Conservation (phyloP, 371 early-diverging fungal species). For the Massospora cicadina region DNA sequence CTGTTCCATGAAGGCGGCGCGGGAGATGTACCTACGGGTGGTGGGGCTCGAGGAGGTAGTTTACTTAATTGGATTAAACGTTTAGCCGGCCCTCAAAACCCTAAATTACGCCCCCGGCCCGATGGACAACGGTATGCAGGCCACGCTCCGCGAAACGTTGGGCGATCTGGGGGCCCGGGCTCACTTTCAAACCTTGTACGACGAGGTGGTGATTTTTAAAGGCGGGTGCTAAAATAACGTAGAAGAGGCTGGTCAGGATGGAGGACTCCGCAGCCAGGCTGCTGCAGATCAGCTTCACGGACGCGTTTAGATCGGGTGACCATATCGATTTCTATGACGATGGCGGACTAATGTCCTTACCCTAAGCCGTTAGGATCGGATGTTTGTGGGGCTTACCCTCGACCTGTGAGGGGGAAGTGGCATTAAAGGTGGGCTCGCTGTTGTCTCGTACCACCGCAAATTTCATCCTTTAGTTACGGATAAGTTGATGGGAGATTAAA, state of each 20-base stretch:
- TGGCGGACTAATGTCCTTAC: too few relatives aligned
- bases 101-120: constrained; percentile 89
- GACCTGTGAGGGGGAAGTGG: too few relatives aligned
- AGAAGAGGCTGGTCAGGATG: constrained; percentile 54
- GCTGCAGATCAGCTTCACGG: constrained; percentile 25
- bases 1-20: constrained; percentile 69
- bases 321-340: constrained; percentile 71
- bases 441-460: too few relatives aligned
- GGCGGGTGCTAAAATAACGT: background rate
- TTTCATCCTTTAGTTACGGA: too few relatives aligned
- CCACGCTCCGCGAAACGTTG: constrained; percentile 43
- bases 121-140: constrained; percentile 75
- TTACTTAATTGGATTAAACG: background rate
- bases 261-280: constrained; percentile 45
- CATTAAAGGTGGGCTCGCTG: too few relatives aligned
- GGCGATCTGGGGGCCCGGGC: constrained; percentile 45
- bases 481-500: too few relatives aligned
- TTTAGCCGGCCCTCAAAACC: constrained; percentile 24
- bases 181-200: constrained; percentile 37
- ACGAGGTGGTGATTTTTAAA: constrained; percentile 24
- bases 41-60: constrained; percentile 33
- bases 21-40: constrained; percentile 57
- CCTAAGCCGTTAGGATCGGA: too few relatives aligned
- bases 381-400: too few relatives aligned
- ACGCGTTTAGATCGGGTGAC: constrained; percentile 45